Conservation (phyloP, 1,284 basidiomycete genomes). For the Austroboletus novae-zelandiae region DNA sequence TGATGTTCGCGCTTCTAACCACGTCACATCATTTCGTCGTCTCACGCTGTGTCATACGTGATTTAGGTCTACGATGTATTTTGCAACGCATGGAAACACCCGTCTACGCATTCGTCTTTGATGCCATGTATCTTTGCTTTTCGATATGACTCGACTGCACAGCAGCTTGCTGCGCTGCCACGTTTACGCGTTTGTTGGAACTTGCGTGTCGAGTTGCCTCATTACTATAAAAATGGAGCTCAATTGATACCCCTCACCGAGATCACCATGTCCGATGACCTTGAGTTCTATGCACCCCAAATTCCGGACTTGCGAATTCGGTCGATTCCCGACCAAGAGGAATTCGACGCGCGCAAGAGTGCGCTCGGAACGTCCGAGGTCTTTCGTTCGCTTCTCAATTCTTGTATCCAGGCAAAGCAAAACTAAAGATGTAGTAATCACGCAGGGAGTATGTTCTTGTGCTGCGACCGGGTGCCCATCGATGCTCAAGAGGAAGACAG, state of each 20-base stretch:
- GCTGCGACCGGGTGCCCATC: constrained; percentile 41
- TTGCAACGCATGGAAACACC: constrained; percentile 36
- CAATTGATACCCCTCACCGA: background rate
- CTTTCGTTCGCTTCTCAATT: constrained; percentile 46
- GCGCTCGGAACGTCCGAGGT: constrained; percentile 53
- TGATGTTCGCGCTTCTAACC: constrained; percentile 32
- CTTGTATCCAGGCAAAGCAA: constrained; percentile 1
- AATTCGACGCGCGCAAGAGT: constrained; percentile 46
- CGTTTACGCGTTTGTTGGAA: constrained; percentile 17
- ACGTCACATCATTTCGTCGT: constrained; percentile 35
- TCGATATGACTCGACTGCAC: constrained; percentile 13
- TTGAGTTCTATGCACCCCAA: constrained; percentile 38
- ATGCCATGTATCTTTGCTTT: background rate
- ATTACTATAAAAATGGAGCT: constrained; percentile 9
- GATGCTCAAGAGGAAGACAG: constrained; percentile 16
- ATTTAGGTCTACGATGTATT: constrained; percentile 40
- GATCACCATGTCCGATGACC: constrained; percentile 13
- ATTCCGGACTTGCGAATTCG: constrained; percentile 52
- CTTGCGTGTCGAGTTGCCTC: background rate
- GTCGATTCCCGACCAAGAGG: constrained; percentile 47
- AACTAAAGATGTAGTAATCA: constrained; percentile 14
- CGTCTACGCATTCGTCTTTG: constrained; percentile 18
- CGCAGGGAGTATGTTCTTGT: constrained; percentile 61
- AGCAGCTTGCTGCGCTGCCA: constrained; percentile 11
- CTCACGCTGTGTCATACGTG: constrained; percentile 40